Conservation (phyloP, 495 filamentous ascomycete genomes). For the Cryomyces minteri region DNA sequence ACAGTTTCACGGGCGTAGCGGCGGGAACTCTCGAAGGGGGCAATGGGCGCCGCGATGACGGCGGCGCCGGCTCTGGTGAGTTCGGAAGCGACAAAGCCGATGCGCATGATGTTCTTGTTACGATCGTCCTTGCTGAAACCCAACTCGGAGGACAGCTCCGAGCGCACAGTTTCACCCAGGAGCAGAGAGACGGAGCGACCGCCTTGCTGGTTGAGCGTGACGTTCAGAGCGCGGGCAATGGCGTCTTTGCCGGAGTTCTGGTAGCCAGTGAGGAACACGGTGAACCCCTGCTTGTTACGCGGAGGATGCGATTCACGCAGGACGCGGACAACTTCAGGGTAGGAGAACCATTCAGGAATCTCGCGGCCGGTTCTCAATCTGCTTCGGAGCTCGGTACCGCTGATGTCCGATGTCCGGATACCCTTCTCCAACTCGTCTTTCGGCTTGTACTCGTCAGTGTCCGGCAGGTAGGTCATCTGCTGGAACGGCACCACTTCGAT, state of each 20-base stretch:
- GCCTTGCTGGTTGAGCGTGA: slow-evolving; percentile 95
- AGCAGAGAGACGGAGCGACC: slow-evolving; percentile 87
- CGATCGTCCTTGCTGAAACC: slow-evolving; percentile 90
- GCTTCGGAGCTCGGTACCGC: slow-evolving; percentile 82
- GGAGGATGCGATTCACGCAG: slow-evolving; percentile 88
- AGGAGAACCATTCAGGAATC: slow-evolving; percentile 99
- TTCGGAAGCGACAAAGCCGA: slow-evolving; percentile 89
- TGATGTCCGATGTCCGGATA: slow-evolving; percentile 86
- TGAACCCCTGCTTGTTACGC: slow-evolving; percentile 82
- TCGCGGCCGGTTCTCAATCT: slow-evolving; percentile 77
- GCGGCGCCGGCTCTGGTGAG: slow-evolving; percentile 83
- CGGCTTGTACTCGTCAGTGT: slow-evolving; percentile 88
- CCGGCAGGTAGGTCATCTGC: slow-evolving; percentile 96
- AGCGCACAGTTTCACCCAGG: slow-evolving; percentile 84
- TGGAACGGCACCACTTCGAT: slow-evolving; percentile 99
- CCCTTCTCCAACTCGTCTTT: slow-evolving; percentile 74
- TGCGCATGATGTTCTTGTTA: slow-evolving; percentile 88
- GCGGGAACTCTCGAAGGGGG: slow-evolving; percentile 68
- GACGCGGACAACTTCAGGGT: slow-evolving; percentile 93
- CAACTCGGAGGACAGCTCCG: slow-evolving; percentile 84
- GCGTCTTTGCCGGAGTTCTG: slow-evolving; percentile 93
- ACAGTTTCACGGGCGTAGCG: slow-evolving; percentile 63
- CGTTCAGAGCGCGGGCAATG: slow-evolving; percentile 86
- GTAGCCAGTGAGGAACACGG: slow-evolving; percentile 93
- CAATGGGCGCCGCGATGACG: slow-evolving; percentile 95